Base-by-base conservation (phyloP, 2,329 filamentous ascomycete species). In the Stemphylium beticola region DNA sequence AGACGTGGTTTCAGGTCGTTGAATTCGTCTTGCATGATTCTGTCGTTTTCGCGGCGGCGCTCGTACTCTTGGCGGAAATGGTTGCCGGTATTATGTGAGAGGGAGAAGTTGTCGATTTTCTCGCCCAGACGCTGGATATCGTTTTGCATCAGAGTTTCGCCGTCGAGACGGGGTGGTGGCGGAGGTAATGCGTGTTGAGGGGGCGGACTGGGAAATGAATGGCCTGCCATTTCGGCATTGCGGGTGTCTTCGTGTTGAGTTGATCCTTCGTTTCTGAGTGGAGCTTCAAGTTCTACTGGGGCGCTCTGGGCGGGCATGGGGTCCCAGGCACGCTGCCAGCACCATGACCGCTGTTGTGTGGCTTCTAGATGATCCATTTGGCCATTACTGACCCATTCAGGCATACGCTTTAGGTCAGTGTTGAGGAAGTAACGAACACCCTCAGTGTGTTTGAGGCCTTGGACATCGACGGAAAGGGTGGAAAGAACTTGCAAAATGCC, bases 401-500 rank as follows among this genome's bases (percentile, higher is more conserved):
- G 74, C 34, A 69, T 70, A 32, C 73, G 67, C 49, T 73, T 73
- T 24, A 76, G 62, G 11, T 74, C 69, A 2, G 76, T 70, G 51
- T 72, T 76, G 29, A 79, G 68, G 58, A 78, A 76, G 60, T 79
- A 78, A 4, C 64, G 64, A 4, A 77, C 74, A 4, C 69, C 69
- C 11, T 74, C 67, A 5, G 64, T 73, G 56, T 75, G 72, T 22
- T 69, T 73, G 32, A 79, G 68, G 4, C 69, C 71, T 22, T 69
- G 67, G 0, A 75, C 72, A 47, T 79, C 77, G 48, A 78, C 76
- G 10, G 76, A 77, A 4, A 79, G 61, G 2, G 68, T 76, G 9
- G 76, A 76, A 3, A 79, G 68, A 8, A 76, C 66, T 59, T 79
- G 77, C 2, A 79, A 59, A 39, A 76, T 69, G 32, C 71, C 74